phyloP scores from a whole-genome alignment of 345 rosid genomes.

The Eucalyptus tenuipes region DNA sequence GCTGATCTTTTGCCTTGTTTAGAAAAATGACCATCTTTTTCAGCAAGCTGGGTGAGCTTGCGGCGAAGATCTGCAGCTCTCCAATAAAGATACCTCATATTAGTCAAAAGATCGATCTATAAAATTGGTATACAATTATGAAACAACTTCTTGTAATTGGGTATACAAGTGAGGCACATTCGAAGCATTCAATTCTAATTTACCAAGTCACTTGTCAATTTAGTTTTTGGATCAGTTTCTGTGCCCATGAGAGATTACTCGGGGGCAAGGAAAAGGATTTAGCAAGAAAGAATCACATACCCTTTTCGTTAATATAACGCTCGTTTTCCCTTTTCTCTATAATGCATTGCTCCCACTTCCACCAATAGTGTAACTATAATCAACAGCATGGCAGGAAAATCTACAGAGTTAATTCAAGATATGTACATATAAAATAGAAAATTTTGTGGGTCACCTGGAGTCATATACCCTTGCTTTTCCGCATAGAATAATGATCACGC shows the following conservation, averaged over 20 bases:
- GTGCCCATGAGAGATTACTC: not conserved
- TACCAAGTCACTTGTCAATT: not conserved
- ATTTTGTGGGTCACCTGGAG: not conserved
- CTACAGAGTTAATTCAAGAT: not conserved
- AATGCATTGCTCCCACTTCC: slow-evolving; percentile 52
- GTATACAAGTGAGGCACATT: not conserved
- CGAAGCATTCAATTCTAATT: not conserved
- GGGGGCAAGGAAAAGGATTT: not conserved
- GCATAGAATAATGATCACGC: slow-evolving; percentile 68
- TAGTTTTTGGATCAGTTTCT: not conserved
- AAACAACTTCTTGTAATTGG: not conserved
- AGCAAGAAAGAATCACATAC: slow-evolving; percentile 4
- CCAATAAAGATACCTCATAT: not conserved
- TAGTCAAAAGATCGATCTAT: not conserved
- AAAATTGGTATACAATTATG: not conserved
- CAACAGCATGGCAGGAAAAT: not conserved
- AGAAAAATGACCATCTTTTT: not conserved
- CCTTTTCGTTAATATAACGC: slow-evolving; percentile 19
- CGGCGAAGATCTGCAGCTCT: not conserved
- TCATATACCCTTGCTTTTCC: slow-evolving; percentile 53
- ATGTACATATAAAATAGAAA: not conserved
- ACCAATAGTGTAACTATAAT: slow-evolving; percentile 60
- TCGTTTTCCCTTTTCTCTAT: not conserved
- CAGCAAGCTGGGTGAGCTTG: slow-evolving; percentile 56
- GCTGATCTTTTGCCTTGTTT: slow-evolving; percentile 26